Conservation (phyloP, 106 monocot species). For the Dioscorea alata region DNA sequence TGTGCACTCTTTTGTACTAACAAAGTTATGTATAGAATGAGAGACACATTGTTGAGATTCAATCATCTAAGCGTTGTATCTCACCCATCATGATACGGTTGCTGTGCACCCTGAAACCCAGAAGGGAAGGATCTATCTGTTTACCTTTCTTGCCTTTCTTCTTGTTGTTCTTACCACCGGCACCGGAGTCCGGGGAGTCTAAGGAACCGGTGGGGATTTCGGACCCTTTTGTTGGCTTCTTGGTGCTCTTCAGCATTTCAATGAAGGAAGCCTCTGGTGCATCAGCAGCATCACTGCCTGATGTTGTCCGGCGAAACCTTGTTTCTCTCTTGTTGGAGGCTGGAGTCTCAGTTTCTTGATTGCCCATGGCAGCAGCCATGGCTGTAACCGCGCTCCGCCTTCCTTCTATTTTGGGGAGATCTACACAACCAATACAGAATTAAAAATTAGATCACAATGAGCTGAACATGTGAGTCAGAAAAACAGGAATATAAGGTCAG, state of each 20-base stretch:
- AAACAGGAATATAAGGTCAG: too few species aligned
- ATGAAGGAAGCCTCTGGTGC: slow-evolving; percentile 58
- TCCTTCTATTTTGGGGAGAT: slow-evolving; percentile 9
- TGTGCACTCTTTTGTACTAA: too few species aligned
- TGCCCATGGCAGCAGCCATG: not conserved
- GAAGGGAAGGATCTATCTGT: slow-evolving; percentile 75
- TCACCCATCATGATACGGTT: slow-evolving; percentile 90
- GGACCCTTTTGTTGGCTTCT: slow-evolving; percentile 28
- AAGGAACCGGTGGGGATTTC: not conserved
- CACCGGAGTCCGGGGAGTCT: slow-evolving; percentile 30
- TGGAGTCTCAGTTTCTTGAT: slow-evolving; percentile 19
- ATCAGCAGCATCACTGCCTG: slow-evolving; percentile 41
- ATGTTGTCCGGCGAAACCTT: slow-evolving; percentile 27
- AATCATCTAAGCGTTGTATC: slow-evolving; percentile 63
- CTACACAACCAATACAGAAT: too few species aligned
- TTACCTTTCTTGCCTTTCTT: slow-evolving; percentile 77
- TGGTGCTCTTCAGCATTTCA: slow-evolving; percentile 67
- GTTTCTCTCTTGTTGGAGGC: slow-evolving; percentile 28
- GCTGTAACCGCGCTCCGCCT: slow-evolving; percentile 15
- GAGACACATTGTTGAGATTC: not conserved
- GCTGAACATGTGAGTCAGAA: too few species aligned
- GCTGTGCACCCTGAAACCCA: slow-evolving; percentile 84
- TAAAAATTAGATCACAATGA: too few species aligned
- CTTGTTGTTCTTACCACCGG: slow-evolving; percentile 32
- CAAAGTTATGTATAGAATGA: too few species aligned